A percentile compares a stretch with the other conserved stretches of the same genome.
Conservation (phyloP, 2,329 filamentous ascomycete species). For the Hirsutella thompsonii region DNA sequence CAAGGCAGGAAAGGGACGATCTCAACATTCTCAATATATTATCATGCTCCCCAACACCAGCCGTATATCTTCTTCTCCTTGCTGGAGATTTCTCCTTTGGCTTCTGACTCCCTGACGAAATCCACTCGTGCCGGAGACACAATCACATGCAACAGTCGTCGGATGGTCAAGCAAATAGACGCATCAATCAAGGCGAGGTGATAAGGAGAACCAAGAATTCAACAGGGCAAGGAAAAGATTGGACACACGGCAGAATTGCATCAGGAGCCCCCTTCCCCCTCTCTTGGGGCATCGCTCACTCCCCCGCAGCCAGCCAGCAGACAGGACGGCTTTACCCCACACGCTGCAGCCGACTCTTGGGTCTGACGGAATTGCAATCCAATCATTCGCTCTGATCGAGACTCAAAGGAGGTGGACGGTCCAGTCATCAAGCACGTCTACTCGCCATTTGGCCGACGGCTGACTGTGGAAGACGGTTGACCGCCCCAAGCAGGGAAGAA, state of each 20-base stretch:
- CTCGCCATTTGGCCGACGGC: not conserved
- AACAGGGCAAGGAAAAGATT: not conserved
- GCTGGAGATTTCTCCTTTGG: conserved; percentile 26
- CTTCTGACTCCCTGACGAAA: conserved; percentile 23
- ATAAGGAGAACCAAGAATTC: not conserved
- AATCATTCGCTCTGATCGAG: conserved; percentile 1
- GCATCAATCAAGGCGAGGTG: not conserved
- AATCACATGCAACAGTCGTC: not conserved
- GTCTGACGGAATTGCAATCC: conserved; percentile 11
- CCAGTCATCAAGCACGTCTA: not conserved
- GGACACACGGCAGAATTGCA: not conserved
- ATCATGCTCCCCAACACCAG: conserved; percentile 24
- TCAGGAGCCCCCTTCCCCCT: not conserved
- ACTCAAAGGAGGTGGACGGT: not conserved
- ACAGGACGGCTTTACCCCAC: conserved; percentile 11
- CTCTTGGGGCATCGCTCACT: not conserved
- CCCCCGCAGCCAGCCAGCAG: not conserved
- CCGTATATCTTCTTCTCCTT: conserved; percentile 24
- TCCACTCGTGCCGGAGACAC: not conserved
- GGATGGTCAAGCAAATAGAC: not conserved
- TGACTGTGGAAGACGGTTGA: not conserved
- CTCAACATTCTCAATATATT: not conserved
- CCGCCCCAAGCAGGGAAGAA: not conserved
- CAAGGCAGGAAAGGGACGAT: not conserved
- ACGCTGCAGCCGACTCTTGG: conserved; percentile 7